Base-by-base conservation (phyloP, 1,284 basidiomycete genomes). In the Sphagnurus paluster region DNA sequence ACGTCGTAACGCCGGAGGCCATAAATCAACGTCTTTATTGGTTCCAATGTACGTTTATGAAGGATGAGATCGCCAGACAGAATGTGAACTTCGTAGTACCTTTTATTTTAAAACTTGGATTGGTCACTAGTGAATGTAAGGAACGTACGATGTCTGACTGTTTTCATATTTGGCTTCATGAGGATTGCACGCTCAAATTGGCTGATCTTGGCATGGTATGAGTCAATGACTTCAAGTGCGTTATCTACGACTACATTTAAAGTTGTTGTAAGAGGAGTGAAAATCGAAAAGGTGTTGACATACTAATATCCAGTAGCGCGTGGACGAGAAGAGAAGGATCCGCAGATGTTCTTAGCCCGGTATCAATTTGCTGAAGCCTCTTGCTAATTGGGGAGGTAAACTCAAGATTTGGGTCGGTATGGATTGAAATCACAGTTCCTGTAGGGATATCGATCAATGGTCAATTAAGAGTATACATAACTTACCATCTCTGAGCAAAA, bases 41-140 rank as follows among this genome's bases (percentile, higher is more conserved):
- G 84, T 43, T 79, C 81, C 7, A 87, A 69, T 3, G 83, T 85
- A 11, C 83, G 76, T 62, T 84, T 85, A 58, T 83, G 81, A 48
- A 84, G 64, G 39, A 79, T 82, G 10, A 87, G 69, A 57, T 87
- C 84, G n/a, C 80, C 84, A 28, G 82, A 84, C 13, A 87, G 68
- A 42, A 87, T 84, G 52, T 87, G 84, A 42, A 87, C 83, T 85
- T 43, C 16, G 25, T 20, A 19, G 16, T 7, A 16, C 16, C 13
- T 21, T n/a, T 20, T n/a, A 14, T 16, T 10, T 50, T 4, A 44
- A 25, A 5, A 20, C 6, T 16, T 25, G 0, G 11, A n/a, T n/a
- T n/a, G 14, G 17, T 11, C 33, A 38, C 14, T 17, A 11, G 16
- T 1, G 4, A 6, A 35, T 16, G 41, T 14, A 34, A 19, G 3